Conservation (phyloP, 495 filamentous ascomycete genomes). For the Daldinia childiae region DNA sequence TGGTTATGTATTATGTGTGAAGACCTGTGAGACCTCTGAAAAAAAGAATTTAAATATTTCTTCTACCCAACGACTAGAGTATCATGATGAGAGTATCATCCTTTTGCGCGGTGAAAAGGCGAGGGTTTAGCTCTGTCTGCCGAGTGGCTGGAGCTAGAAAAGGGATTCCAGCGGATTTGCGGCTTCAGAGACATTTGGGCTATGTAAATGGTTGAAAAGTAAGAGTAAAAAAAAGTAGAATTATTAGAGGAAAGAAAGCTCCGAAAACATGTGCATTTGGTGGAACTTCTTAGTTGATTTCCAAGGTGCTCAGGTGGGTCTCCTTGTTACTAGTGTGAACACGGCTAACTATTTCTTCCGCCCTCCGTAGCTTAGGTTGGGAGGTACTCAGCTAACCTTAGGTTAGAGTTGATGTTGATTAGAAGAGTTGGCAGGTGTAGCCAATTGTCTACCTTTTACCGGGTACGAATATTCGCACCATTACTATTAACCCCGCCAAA, state of each 20-base stretch:
- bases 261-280: slow-evolving; percentile 29
- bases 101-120: slow-evolving; percentile 17
- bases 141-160: slow-evolving; percentile 33
- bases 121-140: slow-evolving; percentile 19
- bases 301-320: slow-evolving; percentile 21
- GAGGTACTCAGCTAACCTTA: too few relatives aligned
- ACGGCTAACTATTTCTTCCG: slow-evolving; percentile 29
- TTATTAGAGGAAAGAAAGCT: slow-evolving; percentile 38
- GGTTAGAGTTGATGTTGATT: too few relatives aligned
- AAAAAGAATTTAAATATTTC: slow-evolving; percentile 3
- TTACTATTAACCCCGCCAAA: slow-evolving; percentile 37
- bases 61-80: slow-evolving; percentile 2
- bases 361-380: slow-evolving; percentile 8
- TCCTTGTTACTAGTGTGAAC: not conserved
- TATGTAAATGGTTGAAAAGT: slow-evolving; percentile 4
- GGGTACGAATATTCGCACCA: not conserved
- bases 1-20: slow-evolving; percentile 9
- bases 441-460: not conserved
- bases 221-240: slow-evolving; percentile 5
- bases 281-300: slow-evolving; percentile 30
- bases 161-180: slow-evolving; percentile 29
- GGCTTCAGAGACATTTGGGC: slow-evolving; percentile 43
- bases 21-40: not conserved
- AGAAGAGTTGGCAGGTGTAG: not conserved
- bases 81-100: slow-evolving; percentile 31